Evolutionary conservation across 169 alveolate species (phyloP).

Genomic region (Cryptosporidium bovis): DNA sequence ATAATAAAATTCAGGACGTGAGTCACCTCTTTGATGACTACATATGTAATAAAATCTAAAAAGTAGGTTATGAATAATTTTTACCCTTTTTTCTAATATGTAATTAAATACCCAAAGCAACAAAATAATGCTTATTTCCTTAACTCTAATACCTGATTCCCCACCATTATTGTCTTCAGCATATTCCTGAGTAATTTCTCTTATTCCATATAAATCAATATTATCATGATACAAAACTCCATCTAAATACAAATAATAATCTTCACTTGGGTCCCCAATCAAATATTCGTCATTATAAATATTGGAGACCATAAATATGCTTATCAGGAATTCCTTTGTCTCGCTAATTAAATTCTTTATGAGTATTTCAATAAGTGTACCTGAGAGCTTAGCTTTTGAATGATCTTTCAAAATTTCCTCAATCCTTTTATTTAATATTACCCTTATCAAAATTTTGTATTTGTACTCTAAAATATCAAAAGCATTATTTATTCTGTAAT

Average conservation of each 20-base stretch:
- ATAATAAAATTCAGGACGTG: neutral
- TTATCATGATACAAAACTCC: conserved; percentile 8
- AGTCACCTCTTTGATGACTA: too few species aligned
- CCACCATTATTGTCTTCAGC: neutral
- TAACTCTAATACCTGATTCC: neutral
- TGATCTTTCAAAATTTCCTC: neutral
- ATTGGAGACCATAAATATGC: conserved; percentile 21
- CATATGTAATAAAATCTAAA: conserved; percentile 42
- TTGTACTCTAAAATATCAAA: conserved; percentile 33
- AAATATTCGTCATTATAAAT: conserved; percentile 13
- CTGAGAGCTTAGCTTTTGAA: conserved; percentile 10
- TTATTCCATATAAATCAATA: conserved; percentile 3
- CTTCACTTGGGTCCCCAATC: conserved; percentile 29
- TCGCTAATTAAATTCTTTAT: conserved; percentile 23
- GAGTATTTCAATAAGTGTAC: conserved; percentile 25
- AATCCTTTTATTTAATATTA: conserved; percentile 7
- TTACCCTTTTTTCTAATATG: conserved; percentile 44
- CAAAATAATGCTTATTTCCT: conserved; percentile 5
- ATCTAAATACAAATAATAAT: conserved; percentile 30
- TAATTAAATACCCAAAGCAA: conserved; percentile 43
- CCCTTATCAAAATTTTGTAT: conserved; percentile 39
- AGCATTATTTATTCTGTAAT: conserved; percentile 1
- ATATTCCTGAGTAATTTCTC: conserved; percentile 1
- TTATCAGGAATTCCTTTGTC: conserved; percentile 47
- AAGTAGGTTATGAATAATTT: conserved; percentile 25